Evolutionary conservation across 805 yeast genomes (phyloP), one percentile per base, ranked within the genome.

Genomic region (Wickerhamiella dianesei): DNA sequence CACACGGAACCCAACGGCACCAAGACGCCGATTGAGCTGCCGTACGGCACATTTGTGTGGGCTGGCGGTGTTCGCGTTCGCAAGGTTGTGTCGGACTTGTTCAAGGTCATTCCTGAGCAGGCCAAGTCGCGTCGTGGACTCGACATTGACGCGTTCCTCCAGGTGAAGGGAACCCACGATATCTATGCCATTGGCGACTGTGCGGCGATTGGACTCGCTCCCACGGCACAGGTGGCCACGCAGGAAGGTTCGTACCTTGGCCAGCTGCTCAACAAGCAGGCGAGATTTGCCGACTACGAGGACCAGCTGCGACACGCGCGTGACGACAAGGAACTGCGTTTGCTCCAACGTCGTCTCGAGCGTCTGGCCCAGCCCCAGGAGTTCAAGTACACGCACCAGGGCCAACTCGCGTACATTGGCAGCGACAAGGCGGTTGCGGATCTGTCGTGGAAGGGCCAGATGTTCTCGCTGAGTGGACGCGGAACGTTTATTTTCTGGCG

Each of bases 191-290:
- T 88, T 48, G 97, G 97, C 64, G 97, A 88, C 70, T 88, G 96
- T 70, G 84, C 96, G 36, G 72, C 76, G 51, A 83, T 92, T 53
- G 84, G 84, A 63, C 79, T 77, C 57, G 92, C 95, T 40, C 96
- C 96, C 56, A 88, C 97, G 52, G 97, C 96, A 21, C 96, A 88
- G 73, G 96, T 87, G 47, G 97, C 97, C 39, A 79, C 86, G 68
- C 96, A 88, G 72, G 85, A 88, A 68, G 96, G 96, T 64, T 71
- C 73, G 48, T 88, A 76, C 67, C 74, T 88, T 55, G 92, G 88
- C 48, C 68, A 71, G 32, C 76, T 79, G 54, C 81, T 88, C 64
- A 74, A 75, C 62, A 79, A 73, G 56, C 52, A 65, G 35, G 71
- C 70, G 43, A 53, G 57, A 45, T 59, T 66, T 29, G 56, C 59